Percentiles rank a stretch among this genome's conserved stretches.
Evolutionary conservation across 2,329 filamentous ascomycete genomes (phyloP).

Genomic region (Triangularia verruculosa): DNA sequence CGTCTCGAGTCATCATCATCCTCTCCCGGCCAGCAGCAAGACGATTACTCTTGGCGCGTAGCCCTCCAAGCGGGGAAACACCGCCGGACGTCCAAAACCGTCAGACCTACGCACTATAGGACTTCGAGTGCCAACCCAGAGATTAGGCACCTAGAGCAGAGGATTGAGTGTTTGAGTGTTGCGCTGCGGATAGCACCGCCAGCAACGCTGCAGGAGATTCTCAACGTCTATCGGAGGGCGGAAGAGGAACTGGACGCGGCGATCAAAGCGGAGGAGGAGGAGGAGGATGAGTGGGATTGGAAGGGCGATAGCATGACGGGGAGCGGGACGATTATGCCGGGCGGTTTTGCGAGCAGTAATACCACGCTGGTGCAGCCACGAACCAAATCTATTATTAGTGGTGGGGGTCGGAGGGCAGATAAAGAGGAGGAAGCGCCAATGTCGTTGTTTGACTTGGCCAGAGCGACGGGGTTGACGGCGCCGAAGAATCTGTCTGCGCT

Average conservation of each 20-base stretch:
- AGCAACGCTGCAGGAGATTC: constrained; percentile 67
- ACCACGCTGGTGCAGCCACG: background rate
- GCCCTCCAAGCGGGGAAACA: constrained; percentile 77
- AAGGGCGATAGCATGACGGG: constrained; percentile 53
- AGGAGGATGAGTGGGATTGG: constrained; percentile 69
- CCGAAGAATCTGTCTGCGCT: constrained; percentile 57
- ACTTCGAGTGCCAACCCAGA: constrained; percentile 58
- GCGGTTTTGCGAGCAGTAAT: constrained; percentile 42
- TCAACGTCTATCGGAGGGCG: constrained; percentile 71
- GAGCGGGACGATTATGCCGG: constrained; percentile 46
- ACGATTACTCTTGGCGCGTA: constrained; percentile 75
- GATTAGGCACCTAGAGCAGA: constrained; percentile 73
- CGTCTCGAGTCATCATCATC: constrained; percentile 45
- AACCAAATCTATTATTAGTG: background rate
- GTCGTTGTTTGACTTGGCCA: constrained; percentile 63
- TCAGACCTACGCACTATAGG: constrained; percentile 57
- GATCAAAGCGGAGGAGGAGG: constrained; percentile 63
- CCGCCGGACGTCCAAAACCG: constrained; percentile 52
- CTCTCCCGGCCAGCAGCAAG: constrained; percentile 31
- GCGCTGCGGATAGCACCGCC: constrained; percentile 72
- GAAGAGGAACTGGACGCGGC: constrained; percentile 72
- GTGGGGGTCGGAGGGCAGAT: constrained; percentile 36
- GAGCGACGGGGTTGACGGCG: constrained; percentile 58
- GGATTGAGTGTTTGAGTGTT: constrained; percentile 74
- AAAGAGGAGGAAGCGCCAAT: constrained; percentile 52